phyloP scores from a whole-genome alignment of 768 basidiomycete genomes.

The Suillus decipiens region DNA sequence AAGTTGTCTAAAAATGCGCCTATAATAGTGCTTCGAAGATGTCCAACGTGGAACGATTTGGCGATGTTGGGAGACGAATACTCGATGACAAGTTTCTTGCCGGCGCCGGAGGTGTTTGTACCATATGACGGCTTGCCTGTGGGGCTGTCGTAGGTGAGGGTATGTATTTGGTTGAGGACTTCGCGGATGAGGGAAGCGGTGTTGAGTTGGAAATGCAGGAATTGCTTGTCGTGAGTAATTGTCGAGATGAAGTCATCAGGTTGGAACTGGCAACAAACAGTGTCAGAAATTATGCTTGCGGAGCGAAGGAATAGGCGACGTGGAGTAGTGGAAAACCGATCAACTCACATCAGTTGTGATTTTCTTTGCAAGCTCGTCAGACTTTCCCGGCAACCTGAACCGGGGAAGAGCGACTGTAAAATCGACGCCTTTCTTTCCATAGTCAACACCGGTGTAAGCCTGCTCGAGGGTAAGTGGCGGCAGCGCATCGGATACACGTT shows the following conservation, averaged over 20 bases:
- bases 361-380: slow-evolving; percentile 75
- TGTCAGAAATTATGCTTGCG: not conserved
- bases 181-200: slow-evolving; percentile 62
- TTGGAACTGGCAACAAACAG: slow-evolving; percentile 60
- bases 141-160: slow-evolving; percentile 63
- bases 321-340: not conserved
- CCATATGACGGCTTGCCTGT: slow-evolving; percentile 75
- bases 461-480: slow-evolving; percentile 69
- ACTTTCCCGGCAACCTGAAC: slow-evolving; percentile 82
- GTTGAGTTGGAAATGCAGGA: slow-evolving; percentile 80
- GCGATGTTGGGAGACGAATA: slow-evolving; percentile 98
- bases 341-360: slow-evolving; percentile 68
- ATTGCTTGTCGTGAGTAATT: slow-evolving; percentile 69
- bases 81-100: slow-evolving; percentile 86
- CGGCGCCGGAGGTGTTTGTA: slow-evolving; percentile 71
- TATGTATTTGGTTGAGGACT: slow-evolving; percentile 73
- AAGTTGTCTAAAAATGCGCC: slow-evolving; percentile 92
- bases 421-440: slow-evolving; percentile 92
- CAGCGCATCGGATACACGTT: slow-evolving; percentile 64
- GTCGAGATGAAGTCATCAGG: slow-evolving; percentile 78
- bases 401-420: slow-evolving; percentile 89
- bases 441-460: slow-evolving; percentile 84
- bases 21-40: slow-evolving; percentile 96
- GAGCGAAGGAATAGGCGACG: not conserved
- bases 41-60: slow-evolving; percentile 97